Evolutionary conservation across 2,329 filamentous ascomycete species (phyloP), one percentile per base, ranked within the genome.

Genomic region (Berkeleyomyces basicola): DNA sequence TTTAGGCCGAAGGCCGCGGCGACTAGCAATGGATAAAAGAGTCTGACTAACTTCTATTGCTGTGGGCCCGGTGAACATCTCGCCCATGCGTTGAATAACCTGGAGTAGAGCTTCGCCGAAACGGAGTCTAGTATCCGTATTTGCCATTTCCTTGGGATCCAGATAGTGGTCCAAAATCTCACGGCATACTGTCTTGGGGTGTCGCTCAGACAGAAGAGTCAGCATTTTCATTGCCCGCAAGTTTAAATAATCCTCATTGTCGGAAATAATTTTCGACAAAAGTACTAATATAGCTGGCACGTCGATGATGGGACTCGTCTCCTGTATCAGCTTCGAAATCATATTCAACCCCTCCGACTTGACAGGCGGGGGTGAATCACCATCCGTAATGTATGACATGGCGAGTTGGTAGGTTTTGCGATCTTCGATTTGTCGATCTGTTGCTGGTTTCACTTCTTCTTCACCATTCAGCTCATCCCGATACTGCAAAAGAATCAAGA

Each of bases 231-330:
- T 81, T 14, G 83, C 80, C n/a, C 82, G 79, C 2, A 86, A 74
- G 67, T 87, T 86, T 65, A 89, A 83, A 69, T 85, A 90, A 63
- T 87, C 85, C 63, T 90, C 87, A 4, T 78, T 75, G 58, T 87
- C 84, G 65, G 79, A 78, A 1, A 89, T 74, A 0, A 88, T 75
- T 7, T 79, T 82, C 0, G 83, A 82, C 61, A 89, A 75, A 1
- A 88, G 75, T 4, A 85, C 79, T 0, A 86, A 74, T 2, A 83
- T 76, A 1, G 83, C 79, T 0, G 82, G 82, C n/a, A 89, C 78
- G 68, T 90, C 85, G 14, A 90, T 70, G 7, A 85, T 74, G 0
- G 83, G 71, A 49, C 82, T 82, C 46, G 76, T 73, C 0, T 78
- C 71, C 33, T 75, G 67, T 46, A 90, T 79, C 7, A 90, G 74